phyloP scores from a whole-genome alignment of 441 rosid species.

The Populus hybrid region DNA sequence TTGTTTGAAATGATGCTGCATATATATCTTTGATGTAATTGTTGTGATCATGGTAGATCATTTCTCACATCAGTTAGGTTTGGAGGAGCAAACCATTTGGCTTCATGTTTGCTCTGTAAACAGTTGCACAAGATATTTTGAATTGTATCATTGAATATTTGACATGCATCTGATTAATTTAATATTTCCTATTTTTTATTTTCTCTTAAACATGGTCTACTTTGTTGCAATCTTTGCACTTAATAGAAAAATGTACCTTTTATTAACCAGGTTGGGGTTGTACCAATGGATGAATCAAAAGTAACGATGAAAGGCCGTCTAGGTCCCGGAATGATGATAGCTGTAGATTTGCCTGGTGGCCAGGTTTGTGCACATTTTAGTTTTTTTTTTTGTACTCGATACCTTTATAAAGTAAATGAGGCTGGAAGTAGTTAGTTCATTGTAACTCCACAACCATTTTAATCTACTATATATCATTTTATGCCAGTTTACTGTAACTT shows the following conservation, averaged over 20 bases:
- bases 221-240: slow-evolving; percentile 4
- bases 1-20: background rate
- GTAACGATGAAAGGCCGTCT: slow-evolving; percentile 92
- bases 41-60: background rate
- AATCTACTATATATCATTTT: background rate
- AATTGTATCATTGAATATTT: background rate
- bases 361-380: slow-evolving; percentile 60
- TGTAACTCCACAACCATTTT: background rate
- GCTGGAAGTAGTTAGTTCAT: background rate
- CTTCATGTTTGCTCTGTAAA: background rate
- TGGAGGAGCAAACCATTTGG: background rate
- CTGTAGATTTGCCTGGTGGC: slow-evolving; percentile 81
- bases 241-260: slow-evolving; percentile 18
- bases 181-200: background rate
- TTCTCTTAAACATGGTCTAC: background rate
- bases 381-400: slow-evolving; percentile 14
- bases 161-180: background rate
- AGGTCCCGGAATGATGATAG: slow-evolving; percentile 99
- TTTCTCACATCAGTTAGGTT: background rate
- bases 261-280: slow-evolving; percentile 81
- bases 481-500: background rate
- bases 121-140: background rate
- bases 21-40: background rate
- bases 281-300: slow-evolving; percentile 95
- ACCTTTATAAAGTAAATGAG: background rate